These are phyloP conservation scores for Penicillium ucsense DNA, from an alignment of 495 filamentous ascomycete species.

Conservation along the genomic window DNA sequence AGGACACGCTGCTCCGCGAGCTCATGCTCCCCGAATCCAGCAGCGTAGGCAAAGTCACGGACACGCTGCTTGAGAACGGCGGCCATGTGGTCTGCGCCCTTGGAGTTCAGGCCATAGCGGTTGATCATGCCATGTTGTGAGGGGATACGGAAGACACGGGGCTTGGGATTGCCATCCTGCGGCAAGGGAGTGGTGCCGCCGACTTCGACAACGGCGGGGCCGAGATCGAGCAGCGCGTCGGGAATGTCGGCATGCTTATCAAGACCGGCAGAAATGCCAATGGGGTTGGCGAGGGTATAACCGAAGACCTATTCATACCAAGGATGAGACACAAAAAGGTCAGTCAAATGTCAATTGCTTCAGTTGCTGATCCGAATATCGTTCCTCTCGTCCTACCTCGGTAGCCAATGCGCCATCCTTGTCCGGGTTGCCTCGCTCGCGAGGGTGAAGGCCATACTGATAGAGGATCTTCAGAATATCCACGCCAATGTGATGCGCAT, in stretches of 20 bases:
- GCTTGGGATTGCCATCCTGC: slow-evolving; percentile 77
- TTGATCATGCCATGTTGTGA: slow-evolving; percentile 82
- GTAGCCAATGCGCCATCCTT: slow-evolving; percentile 41
- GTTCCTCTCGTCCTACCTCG: slow-evolving; percentile 26
- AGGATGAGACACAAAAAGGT: background rate
- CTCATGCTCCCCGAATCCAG: slow-evolving; percentile 54
- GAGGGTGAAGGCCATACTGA: slow-evolving; percentile 51
- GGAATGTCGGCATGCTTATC: slow-evolving; percentile 90
- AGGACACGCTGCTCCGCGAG: slow-evolving; percentile 61
- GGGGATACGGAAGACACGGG: slow-evolving; percentile 78
- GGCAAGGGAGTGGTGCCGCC: slow-evolving; percentile 80
- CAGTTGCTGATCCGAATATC: background rate
- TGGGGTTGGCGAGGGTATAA: slow-evolving; percentile 66
- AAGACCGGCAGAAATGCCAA: slow-evolving; percentile 85
- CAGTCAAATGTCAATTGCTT: background rate
- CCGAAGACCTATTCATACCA: slow-evolving; percentile 55
- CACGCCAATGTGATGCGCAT: slow-evolving; percentile 75
- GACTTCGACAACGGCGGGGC: slow-evolving; percentile 77
- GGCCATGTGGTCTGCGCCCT: slow-evolving; percentile 80
- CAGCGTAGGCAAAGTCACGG: slow-evolving; percentile 58
- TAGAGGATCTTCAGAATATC: slow-evolving; percentile 47
- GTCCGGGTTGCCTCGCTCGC: slow-evolving; percentile 58
- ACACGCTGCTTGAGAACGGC: slow-evolving; percentile 68
- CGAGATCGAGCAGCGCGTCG: slow-evolving; percentile 69
- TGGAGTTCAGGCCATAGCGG: slow-evolving; percentile 82